Conservation (phyloP, 2,329 filamentous ascomycete species). For the Neurospora sp. region DNA sequence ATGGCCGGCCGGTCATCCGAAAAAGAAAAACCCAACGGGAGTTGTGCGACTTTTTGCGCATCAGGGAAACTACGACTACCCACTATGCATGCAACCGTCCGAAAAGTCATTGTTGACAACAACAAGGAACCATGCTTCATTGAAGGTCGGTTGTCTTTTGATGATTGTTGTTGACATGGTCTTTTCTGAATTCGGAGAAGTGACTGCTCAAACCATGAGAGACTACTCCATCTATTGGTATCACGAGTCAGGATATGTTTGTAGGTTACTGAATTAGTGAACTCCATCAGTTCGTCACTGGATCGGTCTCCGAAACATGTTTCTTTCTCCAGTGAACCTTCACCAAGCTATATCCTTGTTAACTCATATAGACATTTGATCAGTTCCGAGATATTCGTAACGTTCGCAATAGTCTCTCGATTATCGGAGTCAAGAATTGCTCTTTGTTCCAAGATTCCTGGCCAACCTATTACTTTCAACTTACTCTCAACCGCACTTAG, state of each 20-base stretch:
- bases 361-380: background rate
- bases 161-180: background rate
- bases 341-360: background rate
- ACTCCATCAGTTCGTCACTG: background rate
- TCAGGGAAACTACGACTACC: background rate
- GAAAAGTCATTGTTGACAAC: background rate
- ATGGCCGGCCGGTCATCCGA: background rate
- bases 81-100: background rate
- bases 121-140: background rate
- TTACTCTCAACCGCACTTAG: background rate
- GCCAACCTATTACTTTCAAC: background rate
- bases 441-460: background rate
- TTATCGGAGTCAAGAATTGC: background rate
- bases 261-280: too few species aligned
- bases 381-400: background rate
- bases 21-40: background rate
- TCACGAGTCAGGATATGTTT: too few species aligned
- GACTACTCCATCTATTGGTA: background rate
- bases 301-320: background rate
- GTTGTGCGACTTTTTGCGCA: background rate
- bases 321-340: background rate
- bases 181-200: background rate
- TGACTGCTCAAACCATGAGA: background rate
- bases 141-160: background rate
- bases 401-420: background rate